Evolutionary conservation across 1,139 yeast genomes (phyloP).

Genomic region (Spathaspora sp.): DNA sequence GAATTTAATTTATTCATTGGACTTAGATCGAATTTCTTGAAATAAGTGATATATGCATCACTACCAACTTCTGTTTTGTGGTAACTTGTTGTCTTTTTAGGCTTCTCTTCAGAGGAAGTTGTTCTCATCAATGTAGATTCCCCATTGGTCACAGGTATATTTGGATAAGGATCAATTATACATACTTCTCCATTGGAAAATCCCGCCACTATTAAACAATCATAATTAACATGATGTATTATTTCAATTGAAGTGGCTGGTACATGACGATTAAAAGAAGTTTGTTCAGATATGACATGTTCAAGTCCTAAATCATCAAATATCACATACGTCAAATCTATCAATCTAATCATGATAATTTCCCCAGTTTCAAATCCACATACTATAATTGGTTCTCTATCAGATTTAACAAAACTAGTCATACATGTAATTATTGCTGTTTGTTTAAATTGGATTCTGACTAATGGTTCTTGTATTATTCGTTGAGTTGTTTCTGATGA

Average conservation of each 20-base stretch:
- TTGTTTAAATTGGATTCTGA: conserved; percentile 31
- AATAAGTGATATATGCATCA: conserved; percentile 38
- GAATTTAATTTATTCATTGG: conserved; percentile 17
- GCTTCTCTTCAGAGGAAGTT: conserved; percentile 2
- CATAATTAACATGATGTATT: conserved; percentile 30
- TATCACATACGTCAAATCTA: conserved; percentile 26
- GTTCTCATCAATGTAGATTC: conserved; percentile 4
- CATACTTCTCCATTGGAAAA: conserved; percentile 43
- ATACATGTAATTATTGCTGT: conserved; percentile 30
- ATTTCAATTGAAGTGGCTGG: conserved; percentile 35
- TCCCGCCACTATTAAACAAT: conserved; percentile 37
- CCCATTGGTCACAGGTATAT: conserved; percentile 9
- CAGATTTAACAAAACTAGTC: conserved; percentile 22
- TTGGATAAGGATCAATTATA: conserved; percentile 31
- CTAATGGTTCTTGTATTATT: conserved; percentile 32
- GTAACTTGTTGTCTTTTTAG: conserved; percentile 16
- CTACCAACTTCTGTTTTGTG: conserved; percentile 29
- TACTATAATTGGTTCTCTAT: conserved; percentile 26
- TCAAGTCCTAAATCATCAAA: conserved; percentile 24
- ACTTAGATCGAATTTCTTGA: conserved; percentile 40
- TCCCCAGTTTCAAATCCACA: conserved; percentile 42
- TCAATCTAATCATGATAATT: conserved; percentile 29
- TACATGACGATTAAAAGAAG: conserved; percentile 12
- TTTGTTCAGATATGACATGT: not conserved
- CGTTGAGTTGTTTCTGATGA: conserved; percentile 18